These are phyloP conservation scores for Neonectria sp. DNA, from an alignment of 2,329 filamentous ascomycete species.

Conservation along the genomic window DNA sequence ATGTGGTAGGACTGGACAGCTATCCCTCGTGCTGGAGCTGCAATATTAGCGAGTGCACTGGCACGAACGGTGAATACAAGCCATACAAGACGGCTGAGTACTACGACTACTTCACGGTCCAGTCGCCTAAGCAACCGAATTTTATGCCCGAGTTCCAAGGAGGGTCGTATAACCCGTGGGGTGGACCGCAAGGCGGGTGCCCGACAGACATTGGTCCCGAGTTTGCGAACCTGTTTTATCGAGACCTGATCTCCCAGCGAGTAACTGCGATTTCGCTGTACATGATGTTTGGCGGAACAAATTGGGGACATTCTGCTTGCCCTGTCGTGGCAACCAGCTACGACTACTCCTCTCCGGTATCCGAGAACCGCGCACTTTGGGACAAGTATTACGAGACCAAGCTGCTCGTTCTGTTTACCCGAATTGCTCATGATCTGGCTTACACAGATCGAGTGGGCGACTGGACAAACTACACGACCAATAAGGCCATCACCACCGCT, in stretches of 20 bases:
- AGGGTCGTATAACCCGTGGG: constrained; percentile 71
- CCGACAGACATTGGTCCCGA: constrained; percentile 68
- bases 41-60: constrained; percentile 72
- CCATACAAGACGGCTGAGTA: constrained; percentile 63
- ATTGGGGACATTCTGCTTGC: constrained; percentile 72
- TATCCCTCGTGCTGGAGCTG: constrained; percentile 75
- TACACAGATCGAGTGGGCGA: constrained; percentile 65
- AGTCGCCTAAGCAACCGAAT: constrained; percentile 43
- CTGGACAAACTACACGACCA: constrained; percentile 55
- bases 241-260: constrained; percentile 72
- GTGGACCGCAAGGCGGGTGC: constrained; percentile 70
- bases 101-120: constrained; percentile 48
- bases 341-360: constrained; percentile 75
- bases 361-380: constrained; percentile 70
- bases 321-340: constrained; percentile 74
- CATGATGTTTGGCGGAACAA: constrained; percentile 77
- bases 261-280: constrained; percentile 74
- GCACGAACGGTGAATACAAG: constrained; percentile 71
- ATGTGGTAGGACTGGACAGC: constrained; percentile 67
- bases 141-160: constrained; percentile 49
- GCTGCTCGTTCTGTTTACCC: constrained; percentile 71
- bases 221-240: constrained; percentile 76
- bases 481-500: constrained; percentile 65
- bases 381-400: constrained; percentile 76
- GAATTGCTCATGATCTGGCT: constrained; percentile 69